Conservation (phyloP, 2,329 filamentous ascomycete genomes). For the Huntiella decipiens region DNA sequence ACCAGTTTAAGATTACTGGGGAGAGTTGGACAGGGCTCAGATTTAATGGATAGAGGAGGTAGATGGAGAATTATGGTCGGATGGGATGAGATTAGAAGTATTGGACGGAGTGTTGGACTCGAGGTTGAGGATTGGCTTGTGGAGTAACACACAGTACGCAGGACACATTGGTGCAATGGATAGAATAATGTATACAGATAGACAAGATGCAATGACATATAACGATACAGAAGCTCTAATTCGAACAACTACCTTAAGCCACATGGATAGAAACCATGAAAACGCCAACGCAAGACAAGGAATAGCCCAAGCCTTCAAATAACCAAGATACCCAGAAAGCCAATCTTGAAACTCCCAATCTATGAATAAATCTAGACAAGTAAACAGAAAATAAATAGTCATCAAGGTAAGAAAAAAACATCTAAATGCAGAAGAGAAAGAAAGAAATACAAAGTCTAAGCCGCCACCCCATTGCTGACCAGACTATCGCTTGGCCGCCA, state of each 20-base stretch:
- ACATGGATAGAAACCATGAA: too few species aligned
- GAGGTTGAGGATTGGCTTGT: constrained; percentile 61
- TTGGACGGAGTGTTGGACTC: constrained; percentile 58
- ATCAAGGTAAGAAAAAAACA: constrained; percentile 19
- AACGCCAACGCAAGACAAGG: not conserved
- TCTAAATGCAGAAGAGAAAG: constrained; percentile 4
- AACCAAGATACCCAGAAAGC: constrained; percentile 1
- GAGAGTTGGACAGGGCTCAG: constrained; percentile 38
- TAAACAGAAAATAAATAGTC: constrained; percentile 14
- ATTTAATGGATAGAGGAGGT: constrained; percentile 47
- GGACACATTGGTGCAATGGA: too few species aligned
- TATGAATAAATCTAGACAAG: too few species aligned
- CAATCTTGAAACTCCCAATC: too few species aligned
- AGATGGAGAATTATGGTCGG: constrained; percentile 64
- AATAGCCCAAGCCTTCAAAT: not conserved
- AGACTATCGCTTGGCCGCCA: constrained; percentile 34
- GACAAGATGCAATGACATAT: not conserved
- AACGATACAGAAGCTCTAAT: too few species aligned
- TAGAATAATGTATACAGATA: not conserved
- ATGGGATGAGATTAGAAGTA: constrained; percentile 53
- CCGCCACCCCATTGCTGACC: constrained; percentile 4
- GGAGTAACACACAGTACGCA: constrained; percentile 25
- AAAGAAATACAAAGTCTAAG: constrained; percentile 15
- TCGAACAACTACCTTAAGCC: too few species aligned
- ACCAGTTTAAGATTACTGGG: constrained; percentile 51